Conservation (phyloP, 2,329 filamentous ascomycete species). For the Karstenula rhodostoma region DNA sequence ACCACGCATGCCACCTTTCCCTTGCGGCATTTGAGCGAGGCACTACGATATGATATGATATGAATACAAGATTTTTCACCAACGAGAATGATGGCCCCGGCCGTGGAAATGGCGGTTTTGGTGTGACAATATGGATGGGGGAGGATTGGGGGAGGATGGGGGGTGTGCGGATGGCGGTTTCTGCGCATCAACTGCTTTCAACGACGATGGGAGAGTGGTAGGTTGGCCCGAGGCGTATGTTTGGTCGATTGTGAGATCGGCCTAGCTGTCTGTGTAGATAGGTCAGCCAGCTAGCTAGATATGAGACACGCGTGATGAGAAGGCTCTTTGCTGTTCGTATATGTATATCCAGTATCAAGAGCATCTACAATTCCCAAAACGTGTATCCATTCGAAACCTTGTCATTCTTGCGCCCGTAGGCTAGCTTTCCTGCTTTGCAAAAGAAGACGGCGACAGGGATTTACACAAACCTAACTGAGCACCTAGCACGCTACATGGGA, state of each 20-base stretch:
- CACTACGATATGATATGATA: slow-evolving; percentile 1
- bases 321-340: not conserved
- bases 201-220: not conserved
- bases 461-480: too few species aligned
- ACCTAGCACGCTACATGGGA: too few species aligned
- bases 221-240: not conserved
- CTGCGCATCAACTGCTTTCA: not conserved
- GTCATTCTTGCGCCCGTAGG: too few species aligned
- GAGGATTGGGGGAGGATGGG: not conserved
- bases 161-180: not conserved
- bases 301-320: not conserved
- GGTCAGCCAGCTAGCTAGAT: not conserved
- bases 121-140: not conserved
- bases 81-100: not conserved
- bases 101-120: not conserved
- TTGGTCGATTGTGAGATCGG: not conserved
- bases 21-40: slow-evolving; percentile 9
- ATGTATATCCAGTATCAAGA: slow-evolving; percentile 2
- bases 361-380: not conserved
- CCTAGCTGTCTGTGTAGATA: not conserved
- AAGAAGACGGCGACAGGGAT: too few species aligned
- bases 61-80: not conserved
- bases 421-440: too few species aligned
- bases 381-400: too few species aligned
- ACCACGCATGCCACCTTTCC: not conserved